Evolutionary conservation across 352 stramenopile genomes (phyloP).

Genomic region (Phytophthora citrophthora): DNA sequence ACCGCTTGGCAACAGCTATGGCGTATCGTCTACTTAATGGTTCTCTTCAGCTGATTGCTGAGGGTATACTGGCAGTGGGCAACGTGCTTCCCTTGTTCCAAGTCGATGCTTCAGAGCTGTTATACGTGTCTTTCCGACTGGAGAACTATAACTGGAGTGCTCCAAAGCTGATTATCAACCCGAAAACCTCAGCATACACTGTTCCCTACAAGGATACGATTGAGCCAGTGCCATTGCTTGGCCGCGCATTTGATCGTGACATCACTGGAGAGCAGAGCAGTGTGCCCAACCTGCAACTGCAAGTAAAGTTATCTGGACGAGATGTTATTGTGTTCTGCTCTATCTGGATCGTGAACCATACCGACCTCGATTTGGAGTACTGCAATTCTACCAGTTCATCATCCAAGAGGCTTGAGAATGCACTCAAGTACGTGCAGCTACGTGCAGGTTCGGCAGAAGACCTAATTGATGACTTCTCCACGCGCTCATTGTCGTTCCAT

Average conservation of each 20-base stretch:
- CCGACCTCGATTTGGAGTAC: constrained; percentile 85
- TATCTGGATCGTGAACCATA: constrained; percentile 91
- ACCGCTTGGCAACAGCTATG: constrained; percentile 80
- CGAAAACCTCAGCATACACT: constrained; percentile 67
- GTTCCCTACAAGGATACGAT: constrained; percentile 85
- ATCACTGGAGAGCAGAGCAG: constrained; percentile 74
- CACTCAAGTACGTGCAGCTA: constrained; percentile 81
- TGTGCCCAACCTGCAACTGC: constrained; percentile 83
- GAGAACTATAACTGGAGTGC: constrained; percentile 91
- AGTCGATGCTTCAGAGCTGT: constrained; percentile 60
- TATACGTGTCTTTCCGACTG: constrained; percentile 87
- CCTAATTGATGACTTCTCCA: constrained; percentile 66
- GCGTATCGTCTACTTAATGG: constrained; percentile 85
- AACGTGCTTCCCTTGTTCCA: constrained; percentile 88
- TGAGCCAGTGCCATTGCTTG: constrained; percentile 72
- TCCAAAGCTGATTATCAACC: constrained; percentile 81
- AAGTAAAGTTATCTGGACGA: constrained; percentile 80
- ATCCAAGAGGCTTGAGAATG: constrained; percentile 63
- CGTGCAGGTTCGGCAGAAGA: constrained; percentile 48
- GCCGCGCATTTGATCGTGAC: constrained; percentile 71
- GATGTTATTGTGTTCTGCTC: constrained; percentile 89
- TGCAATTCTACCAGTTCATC: constrained; percentile 86
- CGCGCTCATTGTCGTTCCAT: constrained; percentile 67
- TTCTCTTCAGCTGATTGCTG: constrained; percentile 84
- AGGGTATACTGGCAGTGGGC: constrained; percentile 86